Evolutionary conservation across 352 stramenopile genomes (phyloP).

Genomic region (Phytophthora melonis): DNA sequence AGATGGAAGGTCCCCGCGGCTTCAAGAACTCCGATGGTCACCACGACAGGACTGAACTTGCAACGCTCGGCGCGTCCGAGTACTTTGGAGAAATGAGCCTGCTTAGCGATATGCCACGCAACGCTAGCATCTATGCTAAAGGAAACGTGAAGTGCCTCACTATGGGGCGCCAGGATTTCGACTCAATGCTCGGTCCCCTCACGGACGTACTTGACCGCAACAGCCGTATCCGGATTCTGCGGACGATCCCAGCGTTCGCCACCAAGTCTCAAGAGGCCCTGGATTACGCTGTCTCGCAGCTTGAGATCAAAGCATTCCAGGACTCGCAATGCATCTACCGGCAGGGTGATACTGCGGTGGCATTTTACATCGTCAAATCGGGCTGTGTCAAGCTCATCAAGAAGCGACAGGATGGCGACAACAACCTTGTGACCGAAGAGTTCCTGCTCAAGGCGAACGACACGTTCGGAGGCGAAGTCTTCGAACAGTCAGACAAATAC

Average conservation of each 20-base stretch:
- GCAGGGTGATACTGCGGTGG: slow-evolving; percentile 57
- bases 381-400: slow-evolving; percentile 79
- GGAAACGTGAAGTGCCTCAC: slow-evolving; percentile 74
- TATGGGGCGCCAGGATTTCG: slow-evolving; percentile 77
- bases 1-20: slow-evolving; percentile 54
- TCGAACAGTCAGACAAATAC: slow-evolving; percentile 64
- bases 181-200: slow-evolving; percentile 79
- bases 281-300: slow-evolving; percentile 74
- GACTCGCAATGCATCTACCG: slow-evolving; percentile 71
- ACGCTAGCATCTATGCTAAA: slow-evolving; percentile 75
- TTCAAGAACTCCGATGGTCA: slow-evolving; percentile 29
- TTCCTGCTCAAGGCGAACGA: slow-evolving; percentile 80
- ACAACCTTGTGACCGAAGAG: slow-evolving; percentile 50
- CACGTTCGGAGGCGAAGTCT: slow-evolving; percentile 73
- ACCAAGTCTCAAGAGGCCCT: slow-evolving; percentile 69
- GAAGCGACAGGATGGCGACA: slow-evolving; percentile 43
- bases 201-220: slow-evolving; percentile 81
- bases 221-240: slow-evolving; percentile 73
- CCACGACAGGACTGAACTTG: slow-evolving; percentile 45
- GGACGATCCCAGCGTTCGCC: slow-evolving; percentile 62
- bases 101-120: slow-evolving; percentile 89
- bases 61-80: slow-evolving; percentile 59
- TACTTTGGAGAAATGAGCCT: slow-evolving; percentile 95
- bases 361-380: slow-evolving; percentile 85
- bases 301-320: slow-evolving; percentile 84